A percentile compares a stretch with the other conserved stretches of the same genome.
Conservation (phyloP, 805 yeast genomes). For the Schwanniomyces pseudopolymorphus region DNA sequence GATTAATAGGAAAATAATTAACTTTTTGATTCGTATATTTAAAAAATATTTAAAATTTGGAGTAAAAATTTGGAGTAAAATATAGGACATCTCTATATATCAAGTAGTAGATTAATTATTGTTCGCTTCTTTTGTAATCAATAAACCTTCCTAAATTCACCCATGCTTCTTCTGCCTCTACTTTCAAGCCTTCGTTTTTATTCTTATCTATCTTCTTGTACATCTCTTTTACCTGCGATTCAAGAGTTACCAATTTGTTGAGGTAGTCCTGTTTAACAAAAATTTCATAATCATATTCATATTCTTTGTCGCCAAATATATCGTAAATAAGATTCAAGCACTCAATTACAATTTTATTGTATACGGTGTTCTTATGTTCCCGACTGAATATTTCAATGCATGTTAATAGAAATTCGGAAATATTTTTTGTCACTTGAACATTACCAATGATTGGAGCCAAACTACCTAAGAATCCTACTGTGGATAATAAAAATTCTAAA, state of each 20-base stretch:
- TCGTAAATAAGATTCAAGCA: conserved; percentile 70
- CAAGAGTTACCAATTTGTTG: conserved; percentile 23
- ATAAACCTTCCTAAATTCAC: conserved; percentile 73
- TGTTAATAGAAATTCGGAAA: conserved; percentile 46
- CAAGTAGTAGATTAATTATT: too few species aligned
- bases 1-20: conserved; percentile 6
- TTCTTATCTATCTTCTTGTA: conserved; percentile 39
- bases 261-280: conserved; percentile 58
- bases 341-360: conserved; percentile 50
- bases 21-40: not conserved
- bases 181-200: conserved; percentile 54
- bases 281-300: conserved; percentile 64
- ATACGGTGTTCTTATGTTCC: conserved; percentile 21
- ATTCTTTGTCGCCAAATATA: conserved; percentile 71
- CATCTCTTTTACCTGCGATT: conserved; percentile 16
- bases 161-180: conserved; percentile 64
- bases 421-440: conserved; percentile 41
- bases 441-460: conserved; percentile 48
- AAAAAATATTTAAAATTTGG: too few species aligned
- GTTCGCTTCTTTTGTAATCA: conserved; percentile 56
- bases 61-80: too few species aligned
- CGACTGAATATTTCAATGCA: conserved; percentile 15
- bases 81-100: too few species aligned
- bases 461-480: conserved; percentile 53
- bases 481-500: conserved; percentile 42